Evolutionary conservation across 2,329 filamentous ascomycete species (phyloP).

Genomic region (Talaromyces amestolkiae): DNA sequence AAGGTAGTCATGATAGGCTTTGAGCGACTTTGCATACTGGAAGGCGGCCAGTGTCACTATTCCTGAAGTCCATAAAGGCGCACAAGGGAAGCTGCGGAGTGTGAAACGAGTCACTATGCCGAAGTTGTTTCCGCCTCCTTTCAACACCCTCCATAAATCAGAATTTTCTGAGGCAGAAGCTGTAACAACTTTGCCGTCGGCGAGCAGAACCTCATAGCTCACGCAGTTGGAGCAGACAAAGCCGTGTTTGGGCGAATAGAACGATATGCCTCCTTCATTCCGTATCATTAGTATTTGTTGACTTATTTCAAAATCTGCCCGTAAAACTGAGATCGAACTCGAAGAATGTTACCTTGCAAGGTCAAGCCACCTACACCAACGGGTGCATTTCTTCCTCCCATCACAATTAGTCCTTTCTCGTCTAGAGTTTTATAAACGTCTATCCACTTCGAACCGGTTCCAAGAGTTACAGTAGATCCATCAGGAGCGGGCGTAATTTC

Average conservation of each 20-base stretch:
- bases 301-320: neutral
- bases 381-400: slow-evolving; percentile 16
- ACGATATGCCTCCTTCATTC: slow-evolving; percentile 12
- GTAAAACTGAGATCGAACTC: neutral
- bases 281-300: neutral
- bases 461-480: slow-evolving; percentile 8
- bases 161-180: slow-evolving; percentile 7
- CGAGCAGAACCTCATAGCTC: slow-evolving; percentile 15
- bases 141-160: slow-evolving; percentile 8
- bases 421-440: slow-evolving; percentile 16
- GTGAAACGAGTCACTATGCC: slow-evolving; percentile 13
- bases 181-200: slow-evolving; percentile 14
- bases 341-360: slow-evolving; percentile 13
- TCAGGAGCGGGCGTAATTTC: slow-evolving; percentile 11
- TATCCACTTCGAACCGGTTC: slow-evolving; percentile 15
- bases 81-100: slow-evolving; percentile 13
- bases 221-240: slow-evolving; percentile 13
- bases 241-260: slow-evolving; percentile 9
- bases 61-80: slow-evolving; percentile 10
- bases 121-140: slow-evolving; percentile 16
- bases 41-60: slow-evolving; percentile 11
- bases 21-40: slow-evolving; percentile 13
- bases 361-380: slow-evolving; percentile 19
- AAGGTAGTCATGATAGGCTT: slow-evolving; percentile 15
- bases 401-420: slow-evolving; percentile 12